Percentiles rank a stretch among this genome's conserved stretches.
These are phyloP conservation scores for Syzygium aqueum DNA, from an alignment of 345 rosid genomes.

Conservation along the genomic window DNA sequence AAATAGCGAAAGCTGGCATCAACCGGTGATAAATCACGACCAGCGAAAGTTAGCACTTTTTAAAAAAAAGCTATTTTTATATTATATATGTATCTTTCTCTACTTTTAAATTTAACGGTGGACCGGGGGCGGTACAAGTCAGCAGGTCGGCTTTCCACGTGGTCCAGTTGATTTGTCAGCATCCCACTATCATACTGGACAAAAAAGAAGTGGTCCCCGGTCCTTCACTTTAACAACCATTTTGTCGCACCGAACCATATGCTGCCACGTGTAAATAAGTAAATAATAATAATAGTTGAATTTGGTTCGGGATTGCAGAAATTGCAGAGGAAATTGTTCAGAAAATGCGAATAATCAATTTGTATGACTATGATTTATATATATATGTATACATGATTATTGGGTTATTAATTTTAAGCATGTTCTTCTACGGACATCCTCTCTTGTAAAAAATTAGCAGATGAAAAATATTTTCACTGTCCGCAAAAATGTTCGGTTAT, in stretches of 20 bases:
- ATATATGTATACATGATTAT: background rate
- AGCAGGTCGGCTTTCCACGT: background rate
- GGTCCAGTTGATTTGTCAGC: background rate
- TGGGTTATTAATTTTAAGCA: background rate
- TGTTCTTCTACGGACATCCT: background rate
- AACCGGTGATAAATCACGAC: no score
- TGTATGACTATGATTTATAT: background rate
- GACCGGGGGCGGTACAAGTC: background rate
- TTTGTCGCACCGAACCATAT: background rate
- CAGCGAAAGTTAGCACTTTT: no score
- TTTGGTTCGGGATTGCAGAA: background rate
- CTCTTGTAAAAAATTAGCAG: no score
- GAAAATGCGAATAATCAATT: background rate
- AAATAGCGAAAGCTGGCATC: no score
- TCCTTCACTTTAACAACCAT: background rate
- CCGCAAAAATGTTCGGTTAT: no score
- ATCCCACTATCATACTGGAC: background rate
- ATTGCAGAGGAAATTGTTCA: background rate
- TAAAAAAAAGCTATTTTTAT: background rate
- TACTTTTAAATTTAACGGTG: background rate
- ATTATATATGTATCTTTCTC: no score
- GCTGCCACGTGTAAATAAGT: background rate
- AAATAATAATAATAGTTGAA: background rate
- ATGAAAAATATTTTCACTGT: no score
- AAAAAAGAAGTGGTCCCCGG: background rate